phyloP scores from a whole-genome alignment of 2,329 filamentous ascomycete species.

The Trichoderma guizhouense region DNA sequence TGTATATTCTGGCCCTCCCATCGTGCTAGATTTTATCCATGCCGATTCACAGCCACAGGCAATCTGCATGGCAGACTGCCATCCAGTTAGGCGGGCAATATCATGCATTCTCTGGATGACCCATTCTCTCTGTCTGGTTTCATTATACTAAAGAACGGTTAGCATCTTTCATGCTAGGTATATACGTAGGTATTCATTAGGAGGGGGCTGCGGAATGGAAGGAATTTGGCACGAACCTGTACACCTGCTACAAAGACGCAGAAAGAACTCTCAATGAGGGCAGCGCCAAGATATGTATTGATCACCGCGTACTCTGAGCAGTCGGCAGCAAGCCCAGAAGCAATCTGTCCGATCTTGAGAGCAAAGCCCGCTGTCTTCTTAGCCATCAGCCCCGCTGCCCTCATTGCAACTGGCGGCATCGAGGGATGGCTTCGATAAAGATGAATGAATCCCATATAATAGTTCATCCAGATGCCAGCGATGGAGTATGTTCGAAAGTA shows the following conservation, averaged over 20 bases:
- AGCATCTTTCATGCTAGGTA: conserved; percentile 10
- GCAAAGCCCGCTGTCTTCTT: conserved; percentile 68
- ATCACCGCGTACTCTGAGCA: conserved; percentile 54
- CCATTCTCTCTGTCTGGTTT: conserved; percentile 72
- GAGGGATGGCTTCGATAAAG: conserved; percentile 78
- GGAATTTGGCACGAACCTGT: conserved; percentile 45
- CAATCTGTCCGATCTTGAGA: conserved; percentile 74
- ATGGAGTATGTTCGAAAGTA: conserved; percentile 87
- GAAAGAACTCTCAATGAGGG: conserved; percentile 78
- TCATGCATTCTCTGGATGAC: conserved; percentile 70
- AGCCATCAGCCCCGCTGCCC: conserved; percentile 77
- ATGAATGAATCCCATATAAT: conserved; percentile 79
- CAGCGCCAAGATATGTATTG: conserved; percentile 74
- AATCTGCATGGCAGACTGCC: conserved; percentile 79
- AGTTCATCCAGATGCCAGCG: conserved; percentile 81
- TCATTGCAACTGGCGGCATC: conserved; percentile 89
- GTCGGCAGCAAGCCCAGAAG: conserved; percentile 64
- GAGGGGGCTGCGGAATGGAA: background rate
- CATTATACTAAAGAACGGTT: conserved; percentile 57
- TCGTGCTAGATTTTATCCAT: conserved; percentile 72
- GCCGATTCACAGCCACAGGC: conserved; percentile 78
- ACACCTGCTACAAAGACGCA: conserved; percentile 84
- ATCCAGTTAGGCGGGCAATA: conserved; percentile 77
- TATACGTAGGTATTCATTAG: background rate
- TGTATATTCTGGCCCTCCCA: conserved; percentile 72